Base-by-base conservation (phyloP, 2,329 filamentous ascomycete species). In the Trematosphaeria pertusa region DNA sequence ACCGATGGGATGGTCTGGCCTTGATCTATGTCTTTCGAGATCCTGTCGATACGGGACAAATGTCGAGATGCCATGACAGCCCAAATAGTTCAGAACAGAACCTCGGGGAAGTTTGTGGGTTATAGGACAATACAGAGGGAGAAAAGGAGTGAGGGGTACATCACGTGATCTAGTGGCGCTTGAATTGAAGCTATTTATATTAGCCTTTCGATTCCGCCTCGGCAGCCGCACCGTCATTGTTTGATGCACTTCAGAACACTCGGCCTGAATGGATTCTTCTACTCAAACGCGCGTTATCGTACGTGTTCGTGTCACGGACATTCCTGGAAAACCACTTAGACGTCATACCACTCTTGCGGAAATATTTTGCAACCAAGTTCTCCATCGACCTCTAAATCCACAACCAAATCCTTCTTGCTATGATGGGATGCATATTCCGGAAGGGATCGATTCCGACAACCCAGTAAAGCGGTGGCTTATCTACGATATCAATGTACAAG, bases 331-430 rank as follows among this genome's bases (percentile, higher is more conserved):
- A 34, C 8, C 14, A 34, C 31, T 34, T 17, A 34, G 31, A 14
- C 31, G 31, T 34, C 31, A 34, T 34, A 34, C 31, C 14, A 34
- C 31, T 34, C 31, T 34, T 34, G 31, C 7, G 15, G 31, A 34
- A 15, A n/a, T 34, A 17, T 34, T 34, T 34, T 34, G 31, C 31
- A 14, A 34, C 24, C 24, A 28, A 28, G 24, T 28, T 28, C 24
- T 28, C 24, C 24, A 28, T 28, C 24, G 24, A 12, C 24, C 24
- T 28, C 24, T 28, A 7, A 28, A 28, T 28, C 24, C 24, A 28
- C 24, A 28, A 28, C 24, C 24, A 28, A 28, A 28, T 28, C 24
- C 24, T 28, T 28, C 24, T 12, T 28, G 24, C 12, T 28, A 28
- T 28, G 24, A 28, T 28, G 24, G 24, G 8, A 28, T 28, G 24